Evolutionary conservation across 2,329 filamentous ascomycete species (phyloP).

Genomic region (Sclerotinia spermophila): DNA sequence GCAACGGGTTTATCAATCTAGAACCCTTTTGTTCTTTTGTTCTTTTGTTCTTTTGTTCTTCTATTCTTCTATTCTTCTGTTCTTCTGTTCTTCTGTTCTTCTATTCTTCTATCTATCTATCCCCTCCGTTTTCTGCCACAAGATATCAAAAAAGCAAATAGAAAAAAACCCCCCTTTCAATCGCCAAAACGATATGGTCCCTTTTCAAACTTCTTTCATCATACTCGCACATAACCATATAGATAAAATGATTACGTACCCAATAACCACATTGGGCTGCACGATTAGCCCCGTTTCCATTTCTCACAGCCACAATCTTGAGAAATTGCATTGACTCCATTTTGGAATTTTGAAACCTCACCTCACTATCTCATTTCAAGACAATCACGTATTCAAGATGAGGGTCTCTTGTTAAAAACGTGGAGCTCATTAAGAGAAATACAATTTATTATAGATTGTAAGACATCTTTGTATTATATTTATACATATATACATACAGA

Average conservation of each 20-base stretch:
- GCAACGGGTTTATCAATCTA: constrained; percentile 5
- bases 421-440: not conserved
- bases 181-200: not conserved
- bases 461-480: not conserved
- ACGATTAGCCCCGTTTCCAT: not conserved
- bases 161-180: not conserved
- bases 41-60: not conserved
- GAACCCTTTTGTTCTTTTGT: not conserved
- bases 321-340: not conserved
- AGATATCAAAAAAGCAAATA: not conserved
- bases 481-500: not conserved
- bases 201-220: not conserved
- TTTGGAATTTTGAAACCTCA: not conserved
- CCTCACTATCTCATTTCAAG: not conserved
- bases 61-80: not conserved
- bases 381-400: not conserved
- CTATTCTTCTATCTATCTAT: not conserved
- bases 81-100: no score
- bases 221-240: not conserved
- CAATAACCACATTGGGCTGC: not conserved
- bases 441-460: not conserved
- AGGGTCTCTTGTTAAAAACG: not conserved
- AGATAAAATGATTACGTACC: not conserved
- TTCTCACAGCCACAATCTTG: constrained; percentile 6
- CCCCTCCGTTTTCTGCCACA: not conserved